Evolutionary conservation across 495 filamentous ascomycete species (phyloP), one percentile per base, ranked within the genome.

Genomic region (Neurospora sp.): DNA sequence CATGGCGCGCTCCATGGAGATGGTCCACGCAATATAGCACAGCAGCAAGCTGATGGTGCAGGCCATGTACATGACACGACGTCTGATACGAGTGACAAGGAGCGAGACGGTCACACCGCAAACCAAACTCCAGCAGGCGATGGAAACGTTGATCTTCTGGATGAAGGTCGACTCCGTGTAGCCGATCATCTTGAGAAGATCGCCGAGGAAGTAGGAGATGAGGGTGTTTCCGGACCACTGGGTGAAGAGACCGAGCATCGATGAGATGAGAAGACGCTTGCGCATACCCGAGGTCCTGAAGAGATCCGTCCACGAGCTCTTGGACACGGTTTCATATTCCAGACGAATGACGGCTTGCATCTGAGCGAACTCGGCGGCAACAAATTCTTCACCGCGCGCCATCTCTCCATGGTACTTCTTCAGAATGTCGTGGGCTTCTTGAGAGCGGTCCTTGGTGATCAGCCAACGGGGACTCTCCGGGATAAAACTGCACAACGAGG

Each of bases 221-320:
- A 90, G 80, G 12, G 86, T 88, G 76, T 91, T 91, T 31, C 89
- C 89, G 44, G 87, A 89, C 83, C 88, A 90, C 75, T 91, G 89
- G 0, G 87, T 88, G 79, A 91, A 90, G 8, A 90, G 76, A 6
- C 88, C 87, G 16, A 90, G 80, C 71, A 87, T 85, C 8, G 85
- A 83, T 4, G 85, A 84, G 74, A 91, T 86, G 38, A 90, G 73
- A 8, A 89, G 80, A 53, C 89, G 86, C n/a, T 79, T 79, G 68
- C 85, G 84, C 80, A 88, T 90, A 31, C 87, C 89, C 0, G 83
- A 47, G 0, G 86, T 86, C 10, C 78, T 80, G 73, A 90, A 78
- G 81, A 89, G 81, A 72, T 90, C 87, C 22, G 71, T 70, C 87
- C 89, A 90, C 12, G 84, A 84, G 61, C 81, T 80, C 74, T 88